These are phyloP conservation scores for Thermochaetoides thermophila DNA, from an alignment of 495 filamentous ascomycete species.

Conservation along the genomic window DNA sequence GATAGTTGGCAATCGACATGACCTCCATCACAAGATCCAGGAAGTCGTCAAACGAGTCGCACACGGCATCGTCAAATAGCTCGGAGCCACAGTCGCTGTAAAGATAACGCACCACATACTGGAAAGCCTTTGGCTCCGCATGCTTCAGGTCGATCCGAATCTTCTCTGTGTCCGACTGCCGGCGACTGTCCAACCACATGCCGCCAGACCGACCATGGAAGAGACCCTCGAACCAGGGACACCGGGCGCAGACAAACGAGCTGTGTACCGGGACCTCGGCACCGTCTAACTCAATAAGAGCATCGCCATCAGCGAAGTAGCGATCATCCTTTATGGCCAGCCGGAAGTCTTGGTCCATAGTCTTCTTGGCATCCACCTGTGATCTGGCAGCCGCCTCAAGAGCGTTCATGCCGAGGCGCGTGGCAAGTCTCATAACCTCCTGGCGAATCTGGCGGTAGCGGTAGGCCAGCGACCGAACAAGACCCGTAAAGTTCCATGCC, in stretches of 20 bases:
- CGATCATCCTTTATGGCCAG: slow-evolving; percentile 46
- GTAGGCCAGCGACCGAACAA: slow-evolving; percentile 43
- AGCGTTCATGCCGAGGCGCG: slow-evolving; percentile 45
- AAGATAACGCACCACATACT: slow-evolving; percentile 64
- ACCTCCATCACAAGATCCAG: slow-evolving; percentile 84
- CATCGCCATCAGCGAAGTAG: slow-evolving; percentile 64
- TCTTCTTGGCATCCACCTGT: slow-evolving; percentile 48
- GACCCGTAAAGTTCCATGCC: slow-evolving; percentile 63
- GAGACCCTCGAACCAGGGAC: slow-evolving; percentile 82
- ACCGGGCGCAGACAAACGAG: slow-evolving; percentile 62
- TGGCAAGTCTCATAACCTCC: slow-evolving; percentile 70
- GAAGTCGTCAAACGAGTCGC: slow-evolving; percentile 62
- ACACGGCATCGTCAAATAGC: slow-evolving; percentile 64
- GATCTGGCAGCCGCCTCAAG: slow-evolving; percentile 63
- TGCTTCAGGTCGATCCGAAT: slow-evolving; percentile 74
- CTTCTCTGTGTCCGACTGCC: slow-evolving; percentile 22
- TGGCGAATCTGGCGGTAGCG: slow-evolving; percentile 62
- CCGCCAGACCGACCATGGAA: slow-evolving; percentile 77
- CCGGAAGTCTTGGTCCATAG: slow-evolving; percentile 52
- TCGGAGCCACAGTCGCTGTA: slow-evolving; percentile 73
- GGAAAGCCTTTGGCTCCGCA: slow-evolving; percentile 53
- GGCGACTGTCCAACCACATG: slow-evolving; percentile 61
- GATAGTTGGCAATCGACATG: slow-evolving; percentile 75
- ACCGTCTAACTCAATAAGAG: slow-evolving; percentile 58
- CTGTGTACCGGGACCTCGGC: slow-evolving; percentile 57